Evolutionary conservation across 176 grass and related monocot genomes (phyloP).

Genomic region (sorghum (Sorghum bicolor)): Sorghum_bicolor_NCBIv3 NC_012878.2:51460501-51461000

Average conservation of each 20-base stretch:
- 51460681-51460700: not conserved
- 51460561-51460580: too few relatives aligned
- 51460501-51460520: too few relatives aligned
- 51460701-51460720: not conserved
- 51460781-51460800: not conserved
- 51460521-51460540: too few relatives aligned
- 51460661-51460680: not conserved
- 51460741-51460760: not conserved
- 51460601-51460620: too few relatives aligned
- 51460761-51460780: not conserved
- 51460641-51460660: not conserved
- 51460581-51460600: too few relatives aligned
- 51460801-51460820: not conserved
- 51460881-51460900: constrained; percentile 44
- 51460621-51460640: too few relatives aligned
- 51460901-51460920: constrained; percentile 41
- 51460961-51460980: constrained; percentile 62
- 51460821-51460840: not conserved
- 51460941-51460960: constrained; percentile 65
- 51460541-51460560: too few relatives aligned
- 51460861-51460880: constrained; percentile 36
- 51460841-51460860: not conserved
- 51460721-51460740: not conserved
- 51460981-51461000: constrained; percentile 51
- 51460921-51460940: constrained; percentile 42